phyloP scores from a whole-genome alignment of 805 yeast genomes.

The Saccharomycopsis oosterbeekiorum region DNA sequence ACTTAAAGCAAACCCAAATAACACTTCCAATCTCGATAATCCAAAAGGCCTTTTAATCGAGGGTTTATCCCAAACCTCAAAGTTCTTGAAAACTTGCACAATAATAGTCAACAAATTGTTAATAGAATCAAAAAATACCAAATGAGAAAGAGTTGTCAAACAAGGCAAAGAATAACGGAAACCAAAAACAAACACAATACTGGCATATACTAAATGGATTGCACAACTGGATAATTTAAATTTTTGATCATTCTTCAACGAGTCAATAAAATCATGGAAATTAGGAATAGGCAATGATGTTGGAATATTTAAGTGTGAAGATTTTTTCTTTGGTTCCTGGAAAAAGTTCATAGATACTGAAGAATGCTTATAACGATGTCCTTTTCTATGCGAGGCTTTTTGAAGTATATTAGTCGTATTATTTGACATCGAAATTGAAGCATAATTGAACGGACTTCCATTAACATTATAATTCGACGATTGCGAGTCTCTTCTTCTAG shows the following conservation, averaged over 20 bases:
- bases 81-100: slow-evolving; percentile 79
- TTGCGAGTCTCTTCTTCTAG: slow-evolving; percentile 7
- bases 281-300: slow-evolving; percentile 40
- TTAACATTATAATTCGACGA: not conserved
- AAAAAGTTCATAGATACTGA: slow-evolving; percentile 93
- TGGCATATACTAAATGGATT: slow-evolving; percentile 45
- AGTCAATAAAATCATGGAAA: slow-evolving; percentile 47
- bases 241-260: slow-evolving; percentile 50
- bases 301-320: slow-evolving; percentile 72
- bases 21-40: slow-evolving; percentile 78
- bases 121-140: slow-evolving; percentile 77
- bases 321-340: slow-evolving; percentile 70
- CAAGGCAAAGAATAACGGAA: slow-evolving; percentile 46
- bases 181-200: slow-evolving; percentile 51
- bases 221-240: slow-evolving; percentile 48
- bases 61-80: slow-evolving; percentile 81
- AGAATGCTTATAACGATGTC: slow-evolving; percentile 92
- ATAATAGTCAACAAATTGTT: slow-evolving; percentile 60
- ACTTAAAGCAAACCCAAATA: slow-evolving; percentile 79
- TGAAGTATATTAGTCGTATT: slow-evolving; percentile 23
- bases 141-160: slow-evolving; percentile 72
- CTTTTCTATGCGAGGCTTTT: slow-evolving; percentile 72
- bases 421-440: slow-evolving; percentile 15
- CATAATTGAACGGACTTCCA: slow-evolving; percentile 14
- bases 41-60: slow-evolving; percentile 89